Conservation (phyloP, 2,329 filamentous ascomycete genomes). For the Alternaria incomplexa region DNA sequence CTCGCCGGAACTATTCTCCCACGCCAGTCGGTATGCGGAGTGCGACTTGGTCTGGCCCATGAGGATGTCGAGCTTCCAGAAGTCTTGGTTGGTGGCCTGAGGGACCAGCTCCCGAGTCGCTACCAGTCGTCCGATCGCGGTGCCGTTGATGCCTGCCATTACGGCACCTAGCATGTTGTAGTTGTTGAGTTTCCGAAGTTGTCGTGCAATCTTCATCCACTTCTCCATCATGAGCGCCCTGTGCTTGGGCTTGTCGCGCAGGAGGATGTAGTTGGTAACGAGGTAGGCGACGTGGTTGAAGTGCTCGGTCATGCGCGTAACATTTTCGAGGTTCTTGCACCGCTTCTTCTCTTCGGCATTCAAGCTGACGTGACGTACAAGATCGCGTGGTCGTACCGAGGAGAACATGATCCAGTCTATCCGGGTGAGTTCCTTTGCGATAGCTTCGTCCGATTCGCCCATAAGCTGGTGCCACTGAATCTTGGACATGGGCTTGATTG, state of each 20-base stretch:
- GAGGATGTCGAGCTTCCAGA: conserved; percentile 84
- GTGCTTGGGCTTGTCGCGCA: conserved; percentile 96
- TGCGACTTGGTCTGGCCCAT: conserved; percentile 94
- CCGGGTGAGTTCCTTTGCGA: conserved; percentile 89
- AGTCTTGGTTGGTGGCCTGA: conserved; percentile 76
- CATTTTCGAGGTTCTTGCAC: conserved; percentile 79
- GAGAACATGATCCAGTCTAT: conserved; percentile 99
- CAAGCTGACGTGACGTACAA: conserved; percentile 88
- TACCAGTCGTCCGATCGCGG: conserved; percentile 80
- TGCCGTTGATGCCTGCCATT: conserved; percentile 88
- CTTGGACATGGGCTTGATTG: conserved; percentile 76
- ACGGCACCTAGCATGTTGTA: conserved; percentile 97
- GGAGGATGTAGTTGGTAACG: conserved; percentile 65
- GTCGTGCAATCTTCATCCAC: conserved; percentile 87
- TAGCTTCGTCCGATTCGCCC: conserved; percentile 80
- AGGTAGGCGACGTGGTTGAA: conserved; percentile 66
- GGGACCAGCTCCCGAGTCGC: conserved; percentile 81
- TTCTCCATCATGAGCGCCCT: conserved; percentile 90
- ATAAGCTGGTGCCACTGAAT: conserved; percentile 89
- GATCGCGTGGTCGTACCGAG: conserved; percentile 88
- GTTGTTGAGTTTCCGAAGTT: conserved; percentile 90
- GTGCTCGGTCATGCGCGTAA: conserved; percentile 92
- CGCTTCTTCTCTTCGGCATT: conserved; percentile 73
- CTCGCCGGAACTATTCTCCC: conserved; percentile 91
- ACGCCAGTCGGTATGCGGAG: conserved; percentile 93